phyloP scores from a whole-genome alignment of 139 green algal species.

The Coelastrella sp. region DNA sequence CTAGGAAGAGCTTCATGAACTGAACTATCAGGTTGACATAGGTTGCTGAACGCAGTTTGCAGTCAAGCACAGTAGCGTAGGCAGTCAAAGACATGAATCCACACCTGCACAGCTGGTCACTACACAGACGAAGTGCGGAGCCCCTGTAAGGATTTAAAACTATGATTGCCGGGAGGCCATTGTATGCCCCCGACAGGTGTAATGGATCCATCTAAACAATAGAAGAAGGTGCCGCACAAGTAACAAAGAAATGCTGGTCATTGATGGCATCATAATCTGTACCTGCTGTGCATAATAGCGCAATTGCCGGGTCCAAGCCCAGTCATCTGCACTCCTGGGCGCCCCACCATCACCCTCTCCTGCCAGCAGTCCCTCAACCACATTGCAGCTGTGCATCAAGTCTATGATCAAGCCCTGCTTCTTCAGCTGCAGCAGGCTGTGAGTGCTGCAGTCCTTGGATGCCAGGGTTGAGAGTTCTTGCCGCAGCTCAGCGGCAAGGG shows the following conservation, averaged over 20 bases:
- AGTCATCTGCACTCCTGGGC: constrained; percentile 58
- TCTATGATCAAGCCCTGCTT: constrained; percentile 84
- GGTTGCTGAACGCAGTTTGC: background rate
- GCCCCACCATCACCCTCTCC: background rate
- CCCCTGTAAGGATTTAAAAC: too few species aligned
- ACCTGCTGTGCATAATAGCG: constrained; percentile 71
- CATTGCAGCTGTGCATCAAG: constrained; percentile 85
- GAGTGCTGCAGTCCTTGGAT: constrained; percentile 62
- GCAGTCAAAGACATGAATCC: too few species aligned
- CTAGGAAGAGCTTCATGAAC: background rate
- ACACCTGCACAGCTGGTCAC: too few species aligned
- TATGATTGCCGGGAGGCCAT: too few species aligned
- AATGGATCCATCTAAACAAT: too few species aligned
- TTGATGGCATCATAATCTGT: background rate
- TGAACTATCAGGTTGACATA: too few species aligned
- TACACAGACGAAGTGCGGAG: too few species aligned
- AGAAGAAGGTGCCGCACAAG: too few species aligned
- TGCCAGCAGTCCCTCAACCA: constrained; percentile 73
- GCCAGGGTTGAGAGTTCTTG: constrained; percentile 72
- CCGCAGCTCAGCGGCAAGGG: constrained; percentile 60
- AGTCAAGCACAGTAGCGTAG: too few species aligned
- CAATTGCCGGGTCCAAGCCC: constrained; percentile 82
- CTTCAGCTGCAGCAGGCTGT: constrained; percentile 82
- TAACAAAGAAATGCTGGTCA: background rate
- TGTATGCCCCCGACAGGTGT: too few species aligned